Conservation (phyloP, 768 basidiomycete species). For the Auriscalpium vulgare region DNA sequence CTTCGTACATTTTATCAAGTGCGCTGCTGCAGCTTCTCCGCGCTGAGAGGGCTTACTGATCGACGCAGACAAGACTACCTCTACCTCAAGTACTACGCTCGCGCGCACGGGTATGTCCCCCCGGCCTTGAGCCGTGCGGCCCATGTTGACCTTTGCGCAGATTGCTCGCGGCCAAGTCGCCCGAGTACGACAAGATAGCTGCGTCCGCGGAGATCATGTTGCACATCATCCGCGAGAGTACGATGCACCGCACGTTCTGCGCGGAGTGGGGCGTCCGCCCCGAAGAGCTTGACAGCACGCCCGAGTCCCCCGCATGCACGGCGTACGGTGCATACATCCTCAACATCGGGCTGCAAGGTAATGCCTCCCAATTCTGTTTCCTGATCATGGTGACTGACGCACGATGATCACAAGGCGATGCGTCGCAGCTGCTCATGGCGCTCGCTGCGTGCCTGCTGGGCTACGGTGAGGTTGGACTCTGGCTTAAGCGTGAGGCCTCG, state of each 20-base stretch:
- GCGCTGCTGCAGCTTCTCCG: constrained; percentile 13
- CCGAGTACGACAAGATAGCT: constrained; percentile 51
- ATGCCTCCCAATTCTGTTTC: background rate
- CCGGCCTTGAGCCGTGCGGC: background rate
- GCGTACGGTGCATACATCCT: constrained; percentile 87
- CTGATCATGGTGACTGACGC: too few relatives aligned
- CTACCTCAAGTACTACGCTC: constrained; percentile 77
- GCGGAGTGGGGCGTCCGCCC: constrained; percentile 56
- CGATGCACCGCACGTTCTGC: constrained; percentile 68
- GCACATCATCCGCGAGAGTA: constrained; percentile 58
- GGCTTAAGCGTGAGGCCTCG: constrained; percentile 57
- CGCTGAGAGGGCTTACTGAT: background rate
- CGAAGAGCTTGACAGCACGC: constrained; percentile 50
- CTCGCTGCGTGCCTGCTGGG: constrained; percentile 82
- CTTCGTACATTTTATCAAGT: constrained; percentile 86
- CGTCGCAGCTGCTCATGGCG: constrained; percentile 66
- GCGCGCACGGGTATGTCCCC: constrained; percentile 58
- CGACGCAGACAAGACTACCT: constrained; percentile 65
- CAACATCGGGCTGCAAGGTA: constrained; percentile 67
- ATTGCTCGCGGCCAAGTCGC: constrained; percentile 72
- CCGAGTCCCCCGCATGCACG: constrained; percentile 64
- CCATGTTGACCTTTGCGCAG: constrained; percentile 24
- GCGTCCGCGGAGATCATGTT: constrained; percentile 57
- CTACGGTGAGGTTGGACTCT: constrained; percentile 87
- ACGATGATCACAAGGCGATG: constrained; percentile 42